Base-by-base conservation (phyloP, 2,329 filamentous ascomycete genomes). In the Fusarium chuoi region DNA sequence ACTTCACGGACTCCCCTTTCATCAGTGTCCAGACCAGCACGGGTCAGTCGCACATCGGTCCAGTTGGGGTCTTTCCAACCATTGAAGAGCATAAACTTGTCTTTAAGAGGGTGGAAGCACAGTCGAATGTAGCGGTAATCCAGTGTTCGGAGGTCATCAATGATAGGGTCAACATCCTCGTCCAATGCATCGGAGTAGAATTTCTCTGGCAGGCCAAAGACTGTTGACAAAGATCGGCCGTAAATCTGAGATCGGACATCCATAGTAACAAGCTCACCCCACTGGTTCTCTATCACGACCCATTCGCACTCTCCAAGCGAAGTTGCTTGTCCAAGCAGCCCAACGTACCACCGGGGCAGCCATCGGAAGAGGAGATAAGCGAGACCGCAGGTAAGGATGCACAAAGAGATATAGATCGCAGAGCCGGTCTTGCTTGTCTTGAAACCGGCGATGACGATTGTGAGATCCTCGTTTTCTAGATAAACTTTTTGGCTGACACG, bases 231-330 rank as follows among this genome's bases (percentile, higher is more conserved):
- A 7, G 86, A 85, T 65, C 86, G 89, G 55, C 86, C 89, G 80
- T 89, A 91, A 26, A 82, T 79, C 62, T 84, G 85, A 22, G 82
- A 83, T 42, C 87, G 86, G 18, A 98, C 87, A 56, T 90, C 80
- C 78, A 97, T 89, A n/a, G 96, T 89, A 18, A 89, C 87, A 82
- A 98, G 93, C 82, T 98, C 96, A 56, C 93, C 93, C 96, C 96
- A 98, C 87, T 98, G 95, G 79, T 99, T 98, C 88, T 98, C 96
- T 73, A 98, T 89, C 35, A 97, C 95, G 48, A 98, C 92, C 96
- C 97, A 99, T 68, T 93, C 88, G 78, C 94, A 96, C 62, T 93
- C 89, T 61, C 88, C 87, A 36, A 99, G 85, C 6, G 93, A 86
- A 22, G 89, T 89, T 10, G 91, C 84, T 60, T 85, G 88, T 35